These are phyloP conservation scores for Phytophthora sp. DNA, from an alignment of 352 stramenopile genomes.

Conservation along the genomic window DNA sequence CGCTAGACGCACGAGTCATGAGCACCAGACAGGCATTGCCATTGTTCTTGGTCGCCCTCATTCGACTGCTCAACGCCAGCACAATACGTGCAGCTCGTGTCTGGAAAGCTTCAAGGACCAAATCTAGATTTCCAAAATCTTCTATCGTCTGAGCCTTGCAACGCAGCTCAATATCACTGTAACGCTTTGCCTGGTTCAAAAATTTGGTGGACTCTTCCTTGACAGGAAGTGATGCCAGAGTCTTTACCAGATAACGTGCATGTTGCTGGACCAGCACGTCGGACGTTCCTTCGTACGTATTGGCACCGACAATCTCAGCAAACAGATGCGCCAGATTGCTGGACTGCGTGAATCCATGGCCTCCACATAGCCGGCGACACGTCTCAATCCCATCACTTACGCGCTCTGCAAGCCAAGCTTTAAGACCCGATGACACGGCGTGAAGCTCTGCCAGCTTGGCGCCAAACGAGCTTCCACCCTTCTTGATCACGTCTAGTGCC, in stretches of 20 bases:
- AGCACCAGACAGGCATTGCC: slow-evolving; percentile 59
- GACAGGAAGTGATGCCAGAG: slow-evolving; percentile 18
- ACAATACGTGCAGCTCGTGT: slow-evolving; percentile 43
- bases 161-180: slow-evolving; percentile 37
- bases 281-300: slow-evolving; percentile 73
- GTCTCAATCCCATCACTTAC: slow-evolving; percentile 55
- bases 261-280: slow-evolving; percentile 79
- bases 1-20: slow-evolving; percentile 55
- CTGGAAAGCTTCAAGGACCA: slow-evolving; percentile 52
- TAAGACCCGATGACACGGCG: slow-evolving; percentile 58
- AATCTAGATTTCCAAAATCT: slow-evolving; percentile 45
- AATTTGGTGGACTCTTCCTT: slow-evolving; percentile 35
- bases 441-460: slow-evolving; percentile 58
- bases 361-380: slow-evolving; percentile 52
- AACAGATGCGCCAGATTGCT: slow-evolving; percentile 43
- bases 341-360: slow-evolving; percentile 46
- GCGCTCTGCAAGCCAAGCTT: slow-evolving; percentile 53
- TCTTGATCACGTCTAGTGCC: slow-evolving; percentile 43
- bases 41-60: slow-evolving; percentile 56
- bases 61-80: slow-evolving; percentile 34
- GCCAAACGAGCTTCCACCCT: slow-evolving; percentile 39
- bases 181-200: slow-evolving; percentile 40
- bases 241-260: slow-evolving; percentile 64
- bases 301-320: slow-evolving; percentile 48
- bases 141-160: slow-evolving; percentile 37